phyloP scores from a whole-genome alignment of 352 stramenopile genomes.

The Phytophthora sp. region DNA sequence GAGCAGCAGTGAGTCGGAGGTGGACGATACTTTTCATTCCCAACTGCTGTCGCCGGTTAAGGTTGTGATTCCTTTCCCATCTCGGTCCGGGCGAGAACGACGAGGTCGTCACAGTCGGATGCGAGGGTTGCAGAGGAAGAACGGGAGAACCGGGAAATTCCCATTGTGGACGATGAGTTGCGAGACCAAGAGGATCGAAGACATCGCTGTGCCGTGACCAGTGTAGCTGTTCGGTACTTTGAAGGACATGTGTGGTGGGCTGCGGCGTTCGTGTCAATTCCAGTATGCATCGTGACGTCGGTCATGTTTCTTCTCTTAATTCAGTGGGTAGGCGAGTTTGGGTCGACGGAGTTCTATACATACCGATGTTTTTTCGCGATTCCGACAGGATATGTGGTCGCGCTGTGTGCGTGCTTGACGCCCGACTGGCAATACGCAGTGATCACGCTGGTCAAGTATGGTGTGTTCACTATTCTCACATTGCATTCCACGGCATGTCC shows the following conservation, averaged over 20 bases:
- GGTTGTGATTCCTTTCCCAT: background rate
- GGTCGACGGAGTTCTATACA: conserved; percentile 54
- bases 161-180: conserved; percentile 36
- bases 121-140: conserved; percentile 25
- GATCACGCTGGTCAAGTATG: conserved; percentile 47
- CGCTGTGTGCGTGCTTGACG: conserved; percentile 50
- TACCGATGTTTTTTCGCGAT: conserved; percentile 51
- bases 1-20: conserved; percentile 22
- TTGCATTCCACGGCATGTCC: conserved; percentile 57
- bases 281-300: conserved; percentile 37
- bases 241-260: conserved; percentile 49
- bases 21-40: background rate
- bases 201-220: conserved; percentile 32
- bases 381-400: conserved; percentile 39
- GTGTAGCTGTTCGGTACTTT: conserved; percentile 27
- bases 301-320: conserved; percentile 35
- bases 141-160: conserved; percentile 33
- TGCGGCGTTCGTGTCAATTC: conserved; percentile 38
- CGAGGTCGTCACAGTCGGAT: conserved; percentile 7
- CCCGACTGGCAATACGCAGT: conserved; percentile 53
- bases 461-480: conserved; percentile 54
- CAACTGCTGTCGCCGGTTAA: background rate
- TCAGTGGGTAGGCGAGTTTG: conserved; percentile 41
- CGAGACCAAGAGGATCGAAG: conserved; percentile 32
- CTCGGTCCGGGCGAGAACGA: conserved; percentile 1